Evolutionary conservation across 768 basidiomycete genomes (phyloP).

Genomic region (Psilocybe tampanensis): DNA sequence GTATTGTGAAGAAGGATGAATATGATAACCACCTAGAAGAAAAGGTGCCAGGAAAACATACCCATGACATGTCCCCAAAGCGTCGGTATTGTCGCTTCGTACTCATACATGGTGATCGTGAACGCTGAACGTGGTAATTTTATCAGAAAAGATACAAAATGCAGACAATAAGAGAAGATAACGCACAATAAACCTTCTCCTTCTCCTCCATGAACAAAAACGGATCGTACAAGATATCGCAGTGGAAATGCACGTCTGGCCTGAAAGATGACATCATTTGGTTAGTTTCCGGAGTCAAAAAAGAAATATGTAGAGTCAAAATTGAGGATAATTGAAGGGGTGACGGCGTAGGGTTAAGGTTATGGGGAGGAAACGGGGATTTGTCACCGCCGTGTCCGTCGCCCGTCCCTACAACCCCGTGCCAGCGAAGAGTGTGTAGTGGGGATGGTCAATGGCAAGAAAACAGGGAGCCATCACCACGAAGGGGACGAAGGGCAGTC

Average conservation of each 20-base stretch:
- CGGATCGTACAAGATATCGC: conserved; percentile 66
- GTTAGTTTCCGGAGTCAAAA: no score
- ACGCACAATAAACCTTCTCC: conserved; percentile 64
- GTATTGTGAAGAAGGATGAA: no score
- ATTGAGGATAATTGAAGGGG: no score
- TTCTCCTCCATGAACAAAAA: conserved; percentile 74
- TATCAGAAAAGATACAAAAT: not conserved
- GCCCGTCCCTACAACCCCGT: no score
- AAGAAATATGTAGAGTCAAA: no score
- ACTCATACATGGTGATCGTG: conserved; percentile 77
- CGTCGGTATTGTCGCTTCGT: conserved; percentile 71
- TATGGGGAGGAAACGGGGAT: no score
- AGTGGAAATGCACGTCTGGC: conserved; percentile 76
- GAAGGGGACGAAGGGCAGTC: not conserved
- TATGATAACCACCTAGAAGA: no score
- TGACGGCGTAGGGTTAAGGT: no score
- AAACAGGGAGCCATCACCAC: no score
- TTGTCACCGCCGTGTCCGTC: no score
- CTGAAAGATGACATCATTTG: conserved; percentile 25
- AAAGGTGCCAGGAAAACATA: conserved; percentile 26
- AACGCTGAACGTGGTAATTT: conserved; percentile 51
- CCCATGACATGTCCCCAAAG: conserved; percentile 75
- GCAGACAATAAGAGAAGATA: not conserved
- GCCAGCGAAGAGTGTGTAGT: no score
- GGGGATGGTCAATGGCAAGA: no score